Conservation (phyloP, 495 filamentous ascomycete genomes). For the Penicillium turbatum region DNA sequence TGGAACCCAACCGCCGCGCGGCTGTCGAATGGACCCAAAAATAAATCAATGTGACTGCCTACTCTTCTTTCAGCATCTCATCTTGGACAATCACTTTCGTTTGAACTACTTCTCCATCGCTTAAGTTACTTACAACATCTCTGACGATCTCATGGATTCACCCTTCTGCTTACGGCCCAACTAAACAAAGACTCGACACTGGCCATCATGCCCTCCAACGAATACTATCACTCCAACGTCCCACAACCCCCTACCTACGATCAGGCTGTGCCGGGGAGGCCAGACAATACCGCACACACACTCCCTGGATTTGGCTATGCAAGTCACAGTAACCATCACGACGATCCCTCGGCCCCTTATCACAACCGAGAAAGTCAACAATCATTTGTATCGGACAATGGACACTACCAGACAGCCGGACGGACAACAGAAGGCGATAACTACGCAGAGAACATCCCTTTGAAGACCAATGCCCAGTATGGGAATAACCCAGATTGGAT, state of each 20-base stretch:
- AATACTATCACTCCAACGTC: conserved; percentile 62
- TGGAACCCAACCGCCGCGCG: conserved; percentile 16
- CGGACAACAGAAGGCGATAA: conserved; percentile 37
- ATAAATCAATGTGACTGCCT: conserved; percentile 32
- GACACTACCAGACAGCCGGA: conserved; percentile 31
- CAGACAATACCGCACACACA: conserved; percentile 28
- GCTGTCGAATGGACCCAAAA: conserved; percentile 31
- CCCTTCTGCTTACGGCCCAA: background rate
- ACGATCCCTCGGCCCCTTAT: conserved; percentile 31
- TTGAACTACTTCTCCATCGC: background rate
- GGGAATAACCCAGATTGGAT: conserved; percentile 36
- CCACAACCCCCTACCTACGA: conserved; percentile 43
- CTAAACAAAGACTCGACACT: conserved; percentile 7
- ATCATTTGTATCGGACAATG: conserved; percentile 37
- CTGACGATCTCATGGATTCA: conserved; percentile 3
- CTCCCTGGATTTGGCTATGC: conserved; percentile 29
- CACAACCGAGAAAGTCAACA: conserved; percentile 40
- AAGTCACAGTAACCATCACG: conserved; percentile 24
- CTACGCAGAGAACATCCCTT: conserved; percentile 51
- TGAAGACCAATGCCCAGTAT: conserved; percentile 37
- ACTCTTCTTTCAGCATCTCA: conserved; percentile 8
- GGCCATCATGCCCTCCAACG: conserved; percentile 72
- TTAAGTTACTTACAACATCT: background rate
- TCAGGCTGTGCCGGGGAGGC: conserved; percentile 27
- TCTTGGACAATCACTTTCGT: background rate